These are phyloP conservation scores for Leccinum uliginosum DNA, from an alignment of 768 basidiomycete genomes.

Conservation along the genomic window DNA sequence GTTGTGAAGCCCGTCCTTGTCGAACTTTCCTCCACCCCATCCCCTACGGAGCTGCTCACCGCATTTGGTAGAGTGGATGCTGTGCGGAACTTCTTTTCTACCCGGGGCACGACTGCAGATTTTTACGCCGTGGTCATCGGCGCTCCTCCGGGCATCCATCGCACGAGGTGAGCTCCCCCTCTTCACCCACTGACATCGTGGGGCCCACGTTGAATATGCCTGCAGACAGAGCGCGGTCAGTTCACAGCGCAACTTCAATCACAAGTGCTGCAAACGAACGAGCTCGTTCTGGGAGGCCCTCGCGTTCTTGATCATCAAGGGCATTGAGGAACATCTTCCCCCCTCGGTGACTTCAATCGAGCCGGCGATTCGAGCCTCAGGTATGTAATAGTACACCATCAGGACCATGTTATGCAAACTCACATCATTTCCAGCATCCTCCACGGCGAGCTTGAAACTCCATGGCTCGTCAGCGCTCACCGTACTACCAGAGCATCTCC, in stretches of 20 bases:
- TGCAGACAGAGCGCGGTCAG: not conserved
- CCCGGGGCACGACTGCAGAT: not conserved
- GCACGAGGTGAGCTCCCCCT: not conserved
- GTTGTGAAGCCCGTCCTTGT: no score
- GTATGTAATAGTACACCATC: no score
- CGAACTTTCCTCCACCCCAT: no score
- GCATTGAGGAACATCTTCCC: not conserved
- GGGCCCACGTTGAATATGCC: no score
- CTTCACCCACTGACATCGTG: not conserved
- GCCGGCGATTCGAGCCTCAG: no score
- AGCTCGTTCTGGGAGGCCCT: not conserved
- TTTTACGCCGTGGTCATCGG: not conserved
- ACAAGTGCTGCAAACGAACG: not conserved
- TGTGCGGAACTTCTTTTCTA: not conserved
- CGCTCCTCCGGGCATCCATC: not conserved
- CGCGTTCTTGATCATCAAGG: not conserved
- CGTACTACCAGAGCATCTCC: no score
- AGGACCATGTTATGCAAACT: no score
- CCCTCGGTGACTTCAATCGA: not conserved
- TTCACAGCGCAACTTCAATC: not conserved
- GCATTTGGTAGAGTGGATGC: not conserved
- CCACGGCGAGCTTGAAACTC: no score
- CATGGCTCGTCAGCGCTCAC: no score
- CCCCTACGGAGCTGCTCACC: not conserved
- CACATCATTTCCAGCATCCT: no score